Percentiles rank a stretch among this genome's conserved stretches.
Evolutionary conservation across 208 protist species (phyloP).

Genomic region (Leishmania tropica): DNA sequence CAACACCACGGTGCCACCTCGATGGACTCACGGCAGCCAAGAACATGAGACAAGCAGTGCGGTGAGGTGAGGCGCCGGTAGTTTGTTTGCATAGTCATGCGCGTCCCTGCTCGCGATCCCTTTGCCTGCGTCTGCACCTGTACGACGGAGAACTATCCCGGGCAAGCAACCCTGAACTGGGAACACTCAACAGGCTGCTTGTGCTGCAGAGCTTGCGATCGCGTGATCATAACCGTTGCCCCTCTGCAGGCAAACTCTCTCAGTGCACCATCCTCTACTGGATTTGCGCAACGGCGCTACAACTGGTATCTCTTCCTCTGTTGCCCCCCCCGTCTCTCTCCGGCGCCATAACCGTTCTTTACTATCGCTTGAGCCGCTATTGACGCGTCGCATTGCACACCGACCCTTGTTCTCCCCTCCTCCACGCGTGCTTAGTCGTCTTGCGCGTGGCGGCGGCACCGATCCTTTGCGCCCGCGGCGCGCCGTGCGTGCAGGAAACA

Average conservation of each 20-base stretch:
- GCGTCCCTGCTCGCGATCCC: too few relatives aligned
- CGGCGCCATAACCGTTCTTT: not conserved
- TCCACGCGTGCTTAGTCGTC: not conserved
- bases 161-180: not conserved
- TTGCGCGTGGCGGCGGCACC: not conserved
- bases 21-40: not conserved
- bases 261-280: not conserved
- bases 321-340: not conserved
- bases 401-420: not conserved
- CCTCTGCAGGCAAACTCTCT: not conserved
- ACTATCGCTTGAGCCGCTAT: not conserved
- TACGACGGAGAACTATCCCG: not conserved
- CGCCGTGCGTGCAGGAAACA: not conserved
- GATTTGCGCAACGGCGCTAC: not conserved
- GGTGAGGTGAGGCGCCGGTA: not conserved
- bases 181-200: not conserved
- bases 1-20: not conserved
- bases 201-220: not conserved
- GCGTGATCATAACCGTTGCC: not conserved
- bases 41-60: not conserved
- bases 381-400: not conserved
- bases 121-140: not conserved
- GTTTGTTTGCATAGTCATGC: not conserved
- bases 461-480: not conserved
- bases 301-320: not conserved